These are phyloP conservation scores for Solanum paucissectum DNA, from an alignment of 257 asterid species.

Conservation along the genomic window DNA sequence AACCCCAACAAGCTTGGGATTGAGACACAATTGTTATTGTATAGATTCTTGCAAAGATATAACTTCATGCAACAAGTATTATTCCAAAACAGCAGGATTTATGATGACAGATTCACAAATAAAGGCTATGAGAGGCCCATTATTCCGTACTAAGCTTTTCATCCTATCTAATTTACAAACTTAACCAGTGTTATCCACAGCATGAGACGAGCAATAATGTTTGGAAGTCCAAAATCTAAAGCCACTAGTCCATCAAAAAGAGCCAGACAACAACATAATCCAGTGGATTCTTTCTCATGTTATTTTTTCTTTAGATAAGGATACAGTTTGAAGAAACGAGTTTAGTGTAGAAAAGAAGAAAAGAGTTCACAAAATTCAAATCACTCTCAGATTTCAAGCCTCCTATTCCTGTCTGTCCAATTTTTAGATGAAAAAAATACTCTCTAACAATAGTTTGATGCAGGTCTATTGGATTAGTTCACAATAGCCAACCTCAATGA, in stretches of 20 bases:
- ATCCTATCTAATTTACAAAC: not conserved
- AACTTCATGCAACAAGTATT: not conserved
- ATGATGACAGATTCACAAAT: not conserved
- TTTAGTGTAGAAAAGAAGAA: not conserved
- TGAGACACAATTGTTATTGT: not conserved
- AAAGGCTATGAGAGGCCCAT: not conserved
- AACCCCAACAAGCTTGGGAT: not conserved
- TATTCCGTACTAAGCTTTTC: not conserved
- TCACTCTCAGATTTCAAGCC: not conserved
- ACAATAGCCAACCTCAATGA: not conserved
- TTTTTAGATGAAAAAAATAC: not conserved
- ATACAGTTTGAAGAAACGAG: not conserved
- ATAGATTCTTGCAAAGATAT: not conserved
- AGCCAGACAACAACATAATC: not conserved
- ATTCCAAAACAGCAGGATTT: not conserved
- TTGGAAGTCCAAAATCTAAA: not conserved
- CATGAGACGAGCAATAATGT: not conserved
- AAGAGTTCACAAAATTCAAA: not conserved
- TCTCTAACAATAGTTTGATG: not conserved
- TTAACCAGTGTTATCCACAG: not conserved
- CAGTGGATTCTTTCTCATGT: not conserved
- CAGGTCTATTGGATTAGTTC: not conserved
- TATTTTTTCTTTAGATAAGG: not conserved
- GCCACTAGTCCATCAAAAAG: not conserved
- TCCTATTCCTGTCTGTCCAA: not conserved